Base-by-base conservation (phyloP, 345 rosid genomes). In the Orychophragmus violaceus region DNA sequence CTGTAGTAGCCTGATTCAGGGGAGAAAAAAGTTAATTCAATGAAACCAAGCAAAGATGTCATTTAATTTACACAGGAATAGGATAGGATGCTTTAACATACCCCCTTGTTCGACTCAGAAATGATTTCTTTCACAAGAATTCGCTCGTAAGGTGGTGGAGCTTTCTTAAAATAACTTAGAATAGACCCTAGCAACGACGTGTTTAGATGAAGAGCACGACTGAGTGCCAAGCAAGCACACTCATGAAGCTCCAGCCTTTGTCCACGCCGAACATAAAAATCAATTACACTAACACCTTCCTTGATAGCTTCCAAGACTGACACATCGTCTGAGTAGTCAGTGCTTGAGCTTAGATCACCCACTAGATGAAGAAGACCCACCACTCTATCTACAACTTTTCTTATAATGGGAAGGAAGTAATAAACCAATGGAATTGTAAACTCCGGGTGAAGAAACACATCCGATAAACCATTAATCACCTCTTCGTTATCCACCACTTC, bases 161-260 rank as follows among this genome's bases (percentile, higher is more conserved):
- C 86, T 72, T 82, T 78, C 73, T 81, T 71, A 72, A 93, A 90
- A 78, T 90, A 93, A 65, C 53, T 62, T 52, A 83, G 78, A 21
- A 86, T 71, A 74, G 88, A 82, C 87, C 88, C 82, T 67, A 81
- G 61, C 66, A 88, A 79, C 67, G 78, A 84, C 54, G 82, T 77
- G 71, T 84, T 86, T 62, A 93, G 82, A 78, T 86, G 94, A 71
- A 90, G 83, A 52, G 89, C 84, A 8, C 90, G 94, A 68, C 88
- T 77, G 48, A 93, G 84, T 16, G 94, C 97, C 68, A 93, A 73
- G 79, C 97, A 93, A 78, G 89, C 85, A 59, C 88, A 79, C 84
- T 90, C 97, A 3, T 93, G 97, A 69, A 93, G 91, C 71, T 77
- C 72, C 80, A 93, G 63, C 44, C 84, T 86, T 80, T 66, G 81